Conservation (phyloP, 2,329 filamentous ascomycete species). For the Didymosphaeria variabile region DNA sequence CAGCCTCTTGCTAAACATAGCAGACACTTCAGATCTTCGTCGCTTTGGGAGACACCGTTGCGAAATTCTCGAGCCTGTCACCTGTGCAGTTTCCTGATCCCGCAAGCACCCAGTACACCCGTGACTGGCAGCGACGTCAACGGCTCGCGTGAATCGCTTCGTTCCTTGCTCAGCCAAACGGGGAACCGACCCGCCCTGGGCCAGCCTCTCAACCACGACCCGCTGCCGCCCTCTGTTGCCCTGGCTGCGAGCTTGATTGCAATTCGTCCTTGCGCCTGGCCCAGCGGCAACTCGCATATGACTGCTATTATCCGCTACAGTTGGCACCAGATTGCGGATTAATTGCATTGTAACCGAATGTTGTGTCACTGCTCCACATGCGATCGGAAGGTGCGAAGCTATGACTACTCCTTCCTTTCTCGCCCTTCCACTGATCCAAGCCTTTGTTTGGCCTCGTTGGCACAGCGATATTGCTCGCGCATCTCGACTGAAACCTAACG, state of each 20-base stretch:
- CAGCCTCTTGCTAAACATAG: conserved; percentile 13
- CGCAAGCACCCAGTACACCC: background rate
- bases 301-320: conserved; percentile 7
- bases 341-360: conserved; percentile 7
- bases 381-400: background rate
- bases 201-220: background rate
- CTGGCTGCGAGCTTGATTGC: background rate
- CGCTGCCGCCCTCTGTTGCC: background rate
- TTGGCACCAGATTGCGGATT: conserved; percentile 10
- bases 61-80: background rate
- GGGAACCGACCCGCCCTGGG: background rate
- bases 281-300: conserved; percentile 2
- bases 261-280: conserved; percentile 13
- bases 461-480: background rate
- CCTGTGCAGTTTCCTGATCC: too few species aligned
- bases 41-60: background rate
- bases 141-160: conserved; percentile 4
- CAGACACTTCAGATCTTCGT: background rate
- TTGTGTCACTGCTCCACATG: conserved; percentile 13
- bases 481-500: background rate
- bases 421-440: background rate
- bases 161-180: conserved; percentile 12
- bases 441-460: background rate
- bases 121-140: conserved; percentile 9
- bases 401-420: conserved; percentile 3